A percentile compares a stretch with the other conserved stretches of the same genome.
phyloP scores from a whole-genome alignment of 352 stramenopile genomes.

The Pythium folliculosum region DNA sequence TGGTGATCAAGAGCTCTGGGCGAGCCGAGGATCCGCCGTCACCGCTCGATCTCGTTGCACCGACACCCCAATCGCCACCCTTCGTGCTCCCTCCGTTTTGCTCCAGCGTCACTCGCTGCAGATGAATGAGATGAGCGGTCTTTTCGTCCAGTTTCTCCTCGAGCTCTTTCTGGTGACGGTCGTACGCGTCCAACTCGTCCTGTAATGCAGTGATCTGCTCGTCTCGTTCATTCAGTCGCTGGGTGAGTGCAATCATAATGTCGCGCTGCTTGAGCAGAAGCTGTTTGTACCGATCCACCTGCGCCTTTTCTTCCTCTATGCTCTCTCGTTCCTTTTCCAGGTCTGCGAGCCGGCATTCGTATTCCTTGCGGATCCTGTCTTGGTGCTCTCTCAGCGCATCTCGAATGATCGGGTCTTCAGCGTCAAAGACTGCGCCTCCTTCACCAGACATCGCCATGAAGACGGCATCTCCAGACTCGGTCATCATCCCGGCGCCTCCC shows the following conservation, averaged over 20 bases:
- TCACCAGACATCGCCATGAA: slow-evolving; percentile 21
- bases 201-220: slow-evolving; percentile 95
- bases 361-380: slow-evolving; percentile 90
- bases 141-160: slow-evolving; percentile 95
- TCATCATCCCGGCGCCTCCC: slow-evolving; percentile 3
- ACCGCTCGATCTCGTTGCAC: not conserved
- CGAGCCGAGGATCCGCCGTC: not conserved
- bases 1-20: slow-evolving; percentile 53
- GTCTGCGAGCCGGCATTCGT: slow-evolving; percentile 90
- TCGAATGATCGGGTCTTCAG: slow-evolving; percentile 78
- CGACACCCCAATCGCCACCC: not conserved
- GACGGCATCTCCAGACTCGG: slow-evolving; percentile 16
- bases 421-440: slow-evolving; percentile 42
- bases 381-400: slow-evolving; percentile 90
- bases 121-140: slow-evolving; percentile 92
- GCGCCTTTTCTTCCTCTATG: slow-evolving; percentile 94
- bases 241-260: slow-evolving; percentile 96
- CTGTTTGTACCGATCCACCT: slow-evolving; percentile 96
- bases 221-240: slow-evolving; percentile 93
- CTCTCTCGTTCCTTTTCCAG: slow-evolving; percentile 93
- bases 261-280: slow-evolving; percentile 95
- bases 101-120: slow-evolving; percentile 91
- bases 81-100: slow-evolving; percentile 41
- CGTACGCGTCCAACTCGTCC: slow-evolving; percentile 94
- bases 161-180: slow-evolving; percentile 90